Evolutionary conservation across 1,284 basidiomycete genomes (phyloP).

Genomic region (Ustilago trichophora): DNA sequence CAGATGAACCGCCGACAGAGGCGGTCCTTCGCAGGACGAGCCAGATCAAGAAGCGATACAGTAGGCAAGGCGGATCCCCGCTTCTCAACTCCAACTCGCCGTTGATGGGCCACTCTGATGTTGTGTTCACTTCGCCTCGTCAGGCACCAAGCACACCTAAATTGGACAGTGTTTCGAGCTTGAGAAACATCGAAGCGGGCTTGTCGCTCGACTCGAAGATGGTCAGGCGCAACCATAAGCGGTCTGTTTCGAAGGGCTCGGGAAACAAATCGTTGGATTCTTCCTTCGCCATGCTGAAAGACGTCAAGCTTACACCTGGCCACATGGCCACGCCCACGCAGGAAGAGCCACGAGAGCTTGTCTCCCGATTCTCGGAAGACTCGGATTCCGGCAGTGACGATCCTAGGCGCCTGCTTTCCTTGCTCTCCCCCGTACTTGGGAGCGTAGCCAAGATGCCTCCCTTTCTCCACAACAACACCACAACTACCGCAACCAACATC

Average conservation of each 20-base stretch:
- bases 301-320: slow-evolving; percentile 20
- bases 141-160: slow-evolving; percentile 7
- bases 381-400: slow-evolving; percentile 17
- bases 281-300: background rate
- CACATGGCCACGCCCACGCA: slow-evolving; percentile 1
- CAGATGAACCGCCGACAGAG: slow-evolving; percentile 7
- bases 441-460: slow-evolving; percentile 4
- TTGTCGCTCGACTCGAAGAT: slow-evolving; percentile 26
- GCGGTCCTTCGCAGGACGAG: slow-evolving; percentile 21
- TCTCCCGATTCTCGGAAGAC: slow-evolving; percentile 19
- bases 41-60: slow-evolving; percentile 30
- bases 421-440: slow-evolving; percentile 5
- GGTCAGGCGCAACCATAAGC: slow-evolving; percentile 14
- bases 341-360: background rate
- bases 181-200: slow-evolving; percentile 16
- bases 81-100: slow-evolving; percentile 3
- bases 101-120: too few species aligned
- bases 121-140: background rate
- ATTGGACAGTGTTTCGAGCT: slow-evolving; percentile 6
- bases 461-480: background rate
- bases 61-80: slow-evolving; percentile 12
- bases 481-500: background rate
- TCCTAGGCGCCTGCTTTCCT: background rate
- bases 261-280: background rate
- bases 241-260: slow-evolving; percentile 6